phyloP scores from a whole-genome alignment of 768 basidiomycete species.

The Auriscalpium orientale region DNA sequence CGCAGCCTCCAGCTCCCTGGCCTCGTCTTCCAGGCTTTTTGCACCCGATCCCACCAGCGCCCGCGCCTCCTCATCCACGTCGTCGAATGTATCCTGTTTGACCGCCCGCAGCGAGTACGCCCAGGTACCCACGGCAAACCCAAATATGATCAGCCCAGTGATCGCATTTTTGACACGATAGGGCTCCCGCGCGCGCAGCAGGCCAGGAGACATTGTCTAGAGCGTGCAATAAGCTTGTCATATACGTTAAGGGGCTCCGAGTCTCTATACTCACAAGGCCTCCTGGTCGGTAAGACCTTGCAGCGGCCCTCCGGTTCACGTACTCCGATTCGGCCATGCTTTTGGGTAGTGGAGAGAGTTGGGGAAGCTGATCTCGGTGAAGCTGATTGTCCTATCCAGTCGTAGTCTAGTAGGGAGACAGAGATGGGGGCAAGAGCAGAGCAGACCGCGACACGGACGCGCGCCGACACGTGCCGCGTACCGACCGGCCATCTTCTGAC shows the following conservation, averaged over 20 bases:
- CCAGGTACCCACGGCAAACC: constrained; percentile 79
- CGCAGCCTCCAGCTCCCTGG: background rate
- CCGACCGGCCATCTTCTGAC: no score
- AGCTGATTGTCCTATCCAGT: background rate
- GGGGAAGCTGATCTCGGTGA: background rate
- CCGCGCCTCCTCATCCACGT: constrained; percentile 53
- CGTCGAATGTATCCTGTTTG: constrained; percentile 13
- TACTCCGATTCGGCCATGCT: constrained; percentile 20
- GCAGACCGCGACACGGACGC: no score
- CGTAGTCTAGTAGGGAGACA: no score
- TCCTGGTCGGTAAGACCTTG: constrained; percentile 45
- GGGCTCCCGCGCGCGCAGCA: constrained; percentile 80
- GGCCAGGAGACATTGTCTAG: constrained; percentile 67
- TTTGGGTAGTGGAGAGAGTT: background rate
- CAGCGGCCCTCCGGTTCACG: constrained; percentile 34
- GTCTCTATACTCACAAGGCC: constrained; percentile 34
- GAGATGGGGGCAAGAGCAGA: no score
- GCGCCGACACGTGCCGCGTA: no score
- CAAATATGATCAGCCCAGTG: constrained; percentile 62
- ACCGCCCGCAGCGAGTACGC: constrained; percentile 78
- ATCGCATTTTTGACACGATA: constrained; percentile 74
- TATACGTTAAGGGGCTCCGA: background rate
- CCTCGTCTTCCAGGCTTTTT: constrained; percentile 1
- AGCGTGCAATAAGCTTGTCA: background rate
- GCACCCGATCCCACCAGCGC: constrained; percentile 11